A percentile compares a stretch with the other conserved stretches of the same genome.
Conservation (phyloP, 116 monocot genomes). For the Dioscorea cayenensis region DNA sequence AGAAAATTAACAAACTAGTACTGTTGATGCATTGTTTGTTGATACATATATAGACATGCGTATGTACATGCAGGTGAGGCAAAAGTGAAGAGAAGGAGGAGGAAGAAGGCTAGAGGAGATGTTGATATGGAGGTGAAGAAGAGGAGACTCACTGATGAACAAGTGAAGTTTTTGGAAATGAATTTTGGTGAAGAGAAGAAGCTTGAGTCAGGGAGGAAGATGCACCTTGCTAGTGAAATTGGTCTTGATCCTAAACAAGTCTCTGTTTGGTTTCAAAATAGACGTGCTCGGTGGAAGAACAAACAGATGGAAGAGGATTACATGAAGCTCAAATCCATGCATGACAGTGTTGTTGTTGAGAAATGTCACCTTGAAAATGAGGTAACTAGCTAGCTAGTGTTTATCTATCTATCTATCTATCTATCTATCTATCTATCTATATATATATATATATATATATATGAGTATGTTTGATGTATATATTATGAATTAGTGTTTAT, state of each 20-base stretch:
- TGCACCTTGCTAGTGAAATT: slow-evolving; percentile 27
- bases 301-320: slow-evolving; percentile 47
- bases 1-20: background rate
- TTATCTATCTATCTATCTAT: no score
- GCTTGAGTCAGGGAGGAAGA: slow-evolving; percentile 40
- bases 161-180: slow-evolving; percentile 38
- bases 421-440: no score
- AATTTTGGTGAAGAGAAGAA: slow-evolving; percentile 38
- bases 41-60: background rate
- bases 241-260: slow-evolving; percentile 48
- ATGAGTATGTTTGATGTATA: background rate
- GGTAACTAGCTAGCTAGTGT: background rate
- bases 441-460: background rate
- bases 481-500: background rate
- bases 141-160: slow-evolving; percentile 32
- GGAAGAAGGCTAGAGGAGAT: slow-evolving; percentile 15
- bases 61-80: slow-evolving; percentile 7
- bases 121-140: slow-evolving; percentile 18
- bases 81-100: slow-evolving; percentile 11
- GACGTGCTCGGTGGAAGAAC: slow-evolving; percentile 48
- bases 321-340: slow-evolving; percentile 23
- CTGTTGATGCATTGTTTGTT: background rate
- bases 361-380: slow-evolving; percentile 41
- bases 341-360: slow-evolving; percentile 21
- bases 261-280: slow-evolving; percentile 53